These are phyloP conservation scores for Prunus yedoensis DNA, from an alignment of 331 rosid species.

Conservation along the genomic window DNA sequence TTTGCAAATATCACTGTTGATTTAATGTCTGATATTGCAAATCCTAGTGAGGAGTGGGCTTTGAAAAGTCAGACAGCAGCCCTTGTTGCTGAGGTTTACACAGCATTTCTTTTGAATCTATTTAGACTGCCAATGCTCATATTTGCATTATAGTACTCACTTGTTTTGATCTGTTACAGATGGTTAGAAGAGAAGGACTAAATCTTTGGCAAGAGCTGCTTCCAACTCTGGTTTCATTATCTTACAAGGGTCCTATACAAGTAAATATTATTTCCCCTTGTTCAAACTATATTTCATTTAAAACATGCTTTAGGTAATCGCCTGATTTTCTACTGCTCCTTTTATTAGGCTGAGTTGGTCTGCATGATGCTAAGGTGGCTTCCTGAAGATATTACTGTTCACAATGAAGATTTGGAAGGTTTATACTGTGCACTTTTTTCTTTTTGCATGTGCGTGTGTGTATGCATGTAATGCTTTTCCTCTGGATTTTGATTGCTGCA, in stretches of 20 bases:
- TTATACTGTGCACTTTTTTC: constrained; percentile 1
- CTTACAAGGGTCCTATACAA: constrained; percentile 85
- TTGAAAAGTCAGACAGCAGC: constrained; percentile 98
- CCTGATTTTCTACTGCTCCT: constrained; percentile 16
- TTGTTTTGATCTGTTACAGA: constrained; percentile 47
- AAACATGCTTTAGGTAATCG: constrained; percentile 5
- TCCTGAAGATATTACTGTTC: constrained; percentile 96
- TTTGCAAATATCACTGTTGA: constrained; percentile 71
- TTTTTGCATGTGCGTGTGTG: neutral
- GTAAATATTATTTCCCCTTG: constrained; percentile 41
- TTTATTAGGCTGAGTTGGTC: constrained; percentile 87
- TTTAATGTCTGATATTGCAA: constrained; percentile 83
- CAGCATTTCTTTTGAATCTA: constrained; percentile 13
- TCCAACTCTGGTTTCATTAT: constrained; percentile 70
- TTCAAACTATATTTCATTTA: constrained; percentile 18
- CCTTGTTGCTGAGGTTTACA: constrained; percentile 88
- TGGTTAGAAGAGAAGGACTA: constrained; percentile 86
- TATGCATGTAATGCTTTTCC: constrained; percentile 22
- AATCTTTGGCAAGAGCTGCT: constrained; percentile 72
- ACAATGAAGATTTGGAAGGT: constrained; percentile 99
- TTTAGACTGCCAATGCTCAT: constrained; percentile 20
- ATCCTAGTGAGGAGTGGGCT: constrained; percentile 89
- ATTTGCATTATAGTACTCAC: neutral
- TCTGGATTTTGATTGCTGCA: constrained; percentile 21
- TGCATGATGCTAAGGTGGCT: constrained; percentile 98